These are phyloP conservation scores for Termitomyces sp. DNA, from an alignment of 768 basidiomycete species.

Conservation along the genomic window DNA sequence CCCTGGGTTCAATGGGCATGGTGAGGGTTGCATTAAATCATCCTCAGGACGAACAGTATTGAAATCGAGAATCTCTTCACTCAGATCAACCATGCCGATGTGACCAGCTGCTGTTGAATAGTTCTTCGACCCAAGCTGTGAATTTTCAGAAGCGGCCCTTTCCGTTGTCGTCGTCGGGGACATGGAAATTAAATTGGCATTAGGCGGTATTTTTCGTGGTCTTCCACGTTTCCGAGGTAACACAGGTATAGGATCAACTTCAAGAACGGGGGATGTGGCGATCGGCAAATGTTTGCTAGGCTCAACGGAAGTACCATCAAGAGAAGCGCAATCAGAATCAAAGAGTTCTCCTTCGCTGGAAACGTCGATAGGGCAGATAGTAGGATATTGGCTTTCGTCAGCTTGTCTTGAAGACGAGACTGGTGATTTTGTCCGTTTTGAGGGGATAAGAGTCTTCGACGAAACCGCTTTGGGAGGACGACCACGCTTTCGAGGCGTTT, in stretches of 20 bases:
- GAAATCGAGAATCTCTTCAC: constrained; percentile 20
- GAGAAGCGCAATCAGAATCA: background rate
- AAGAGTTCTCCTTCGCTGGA: constrained; percentile 7
- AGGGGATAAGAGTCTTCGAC: background rate
- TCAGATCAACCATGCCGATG: constrained; percentile 6
- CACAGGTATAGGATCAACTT: background rate
- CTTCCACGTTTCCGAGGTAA: constrained; percentile 8
- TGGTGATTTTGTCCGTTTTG: background rate
- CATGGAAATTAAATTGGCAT: background rate
- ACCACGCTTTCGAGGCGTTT: constrained; percentile 5
- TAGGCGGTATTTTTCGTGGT: constrained; percentile 1
- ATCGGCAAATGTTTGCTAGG: background rate
- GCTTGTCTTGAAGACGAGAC: background rate
- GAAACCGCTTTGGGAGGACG: constrained; percentile 2
- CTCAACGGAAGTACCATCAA: background rate
- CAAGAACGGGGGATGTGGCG: background rate
- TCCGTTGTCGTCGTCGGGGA: background rate
- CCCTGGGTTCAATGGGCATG: background rate
- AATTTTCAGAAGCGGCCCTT: background rate
- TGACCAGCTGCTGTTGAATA: constrained; percentile 3
- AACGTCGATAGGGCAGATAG: background rate
- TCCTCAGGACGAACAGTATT: constrained; percentile 9
- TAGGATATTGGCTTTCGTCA: background rate
- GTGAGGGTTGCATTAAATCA: background rate
- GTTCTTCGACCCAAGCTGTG: background rate